A percentile compares a stretch with the other conserved stretches of the same genome.
These are phyloP conservation scores for Chimonanthus praecox DNA, from an alignment of 164 flowering plant species.

Conservation along the genomic window DNA sequence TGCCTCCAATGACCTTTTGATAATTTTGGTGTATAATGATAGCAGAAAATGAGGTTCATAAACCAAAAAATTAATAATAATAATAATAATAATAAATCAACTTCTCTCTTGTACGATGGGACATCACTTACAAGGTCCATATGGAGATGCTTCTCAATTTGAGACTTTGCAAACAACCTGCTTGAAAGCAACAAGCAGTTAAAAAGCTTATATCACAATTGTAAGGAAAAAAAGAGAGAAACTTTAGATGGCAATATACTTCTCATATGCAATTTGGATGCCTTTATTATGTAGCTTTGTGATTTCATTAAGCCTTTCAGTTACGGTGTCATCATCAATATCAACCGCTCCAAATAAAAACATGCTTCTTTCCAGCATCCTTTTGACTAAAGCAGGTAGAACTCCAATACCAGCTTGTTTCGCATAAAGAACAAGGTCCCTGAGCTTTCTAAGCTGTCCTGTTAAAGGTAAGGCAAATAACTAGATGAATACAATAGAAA, in stretches of 20 bases:
- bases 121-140: constrained; percentile 44
- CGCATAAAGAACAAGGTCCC: constrained; percentile 40
- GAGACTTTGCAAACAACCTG: constrained; percentile 51
- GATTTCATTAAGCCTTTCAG: constrained; percentile 52
- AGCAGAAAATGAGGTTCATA: neutral
- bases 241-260: constrained; percentile 25
- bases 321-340: constrained; percentile 38
- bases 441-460: constrained; percentile 64
- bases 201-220: neutral
- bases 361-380: constrained; percentile 62
- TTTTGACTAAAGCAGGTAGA: constrained; percentile 49
- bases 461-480: constrained; percentile 4
- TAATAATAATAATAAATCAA: neutral
- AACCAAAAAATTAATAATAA: neutral
- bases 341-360: constrained; percentile 75
- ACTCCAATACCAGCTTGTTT: constrained; percentile 37
- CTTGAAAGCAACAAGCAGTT: constrained; percentile 5
- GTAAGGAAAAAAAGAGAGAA: neutral
- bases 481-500: neutral
- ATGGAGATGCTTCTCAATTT: constrained; percentile 49
- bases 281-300: constrained; percentile 48
- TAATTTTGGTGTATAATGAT: neutral
- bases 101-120: neutral
- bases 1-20: neutral
- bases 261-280: constrained; percentile 50